These are phyloP conservation scores for Beta vulgaris DNA, from an alignment of 148 eudicot genomes.

Conservation along the genomic window DNA sequence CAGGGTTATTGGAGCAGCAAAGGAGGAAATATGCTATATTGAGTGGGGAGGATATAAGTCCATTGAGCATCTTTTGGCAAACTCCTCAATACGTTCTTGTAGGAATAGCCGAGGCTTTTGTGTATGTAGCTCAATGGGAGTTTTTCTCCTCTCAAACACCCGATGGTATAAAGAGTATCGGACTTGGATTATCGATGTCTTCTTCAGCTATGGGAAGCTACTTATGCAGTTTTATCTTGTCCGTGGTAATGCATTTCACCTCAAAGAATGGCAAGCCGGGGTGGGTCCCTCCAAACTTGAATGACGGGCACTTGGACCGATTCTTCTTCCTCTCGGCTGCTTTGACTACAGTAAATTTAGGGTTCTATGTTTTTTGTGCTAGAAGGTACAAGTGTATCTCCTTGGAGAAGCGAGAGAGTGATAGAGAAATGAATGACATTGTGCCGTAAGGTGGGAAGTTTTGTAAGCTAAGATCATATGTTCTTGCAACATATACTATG, in stretches of 20 bases:
- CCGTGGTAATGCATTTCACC: constrained; percentile 47
- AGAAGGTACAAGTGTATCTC: constrained; percentile 44
- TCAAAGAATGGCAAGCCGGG: constrained; percentile 47
- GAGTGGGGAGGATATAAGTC: constrained; percentile 43
- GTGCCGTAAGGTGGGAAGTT: constrained; percentile 12
- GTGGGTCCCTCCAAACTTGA: constrained; percentile 58
- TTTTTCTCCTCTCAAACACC: constrained; percentile 53
- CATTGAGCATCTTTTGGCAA: constrained; percentile 58
- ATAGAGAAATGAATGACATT: constrained; percentile 27
- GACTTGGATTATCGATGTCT: constrained; percentile 53
- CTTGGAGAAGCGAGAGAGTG: constrained; percentile 34
- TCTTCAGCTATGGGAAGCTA: constrained; percentile 57
- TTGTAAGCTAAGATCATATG: constrained; percentile 8
- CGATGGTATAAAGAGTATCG: constrained; percentile 47
- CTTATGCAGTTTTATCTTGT: constrained; percentile 41
- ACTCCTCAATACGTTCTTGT: constrained; percentile 55
- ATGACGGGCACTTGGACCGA: constrained; percentile 48
- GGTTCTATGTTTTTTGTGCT: constrained; percentile 44
- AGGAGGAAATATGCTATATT: constrained; percentile 40
- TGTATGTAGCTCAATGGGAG: constrained; percentile 56
- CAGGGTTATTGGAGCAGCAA: constrained; percentile 50
- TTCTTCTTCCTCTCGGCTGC: constrained; percentile 55
- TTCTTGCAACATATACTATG: constrained; percentile 9
- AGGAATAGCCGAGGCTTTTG: constrained; percentile 52
- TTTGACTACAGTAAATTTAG: constrained; percentile 42